phyloP scores from a whole-genome alignment of 2,329 filamentous ascomycete genomes.

The Aureobasidium sp. region DNA sequence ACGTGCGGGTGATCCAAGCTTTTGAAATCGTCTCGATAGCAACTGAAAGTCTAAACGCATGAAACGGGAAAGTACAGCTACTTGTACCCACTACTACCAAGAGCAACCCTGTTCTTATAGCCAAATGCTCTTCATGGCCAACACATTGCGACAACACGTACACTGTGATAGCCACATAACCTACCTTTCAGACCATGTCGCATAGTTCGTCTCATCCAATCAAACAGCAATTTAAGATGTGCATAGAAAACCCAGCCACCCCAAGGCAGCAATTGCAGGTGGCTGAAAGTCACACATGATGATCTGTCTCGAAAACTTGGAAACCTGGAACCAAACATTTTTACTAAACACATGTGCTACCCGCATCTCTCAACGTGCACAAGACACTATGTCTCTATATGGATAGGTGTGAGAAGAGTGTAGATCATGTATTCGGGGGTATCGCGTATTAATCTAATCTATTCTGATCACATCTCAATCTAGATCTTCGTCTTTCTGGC shows the following conservation, averaged over 20 bases:
- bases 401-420: background rate
- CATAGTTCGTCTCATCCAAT: background rate
- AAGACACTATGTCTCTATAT: background rate
- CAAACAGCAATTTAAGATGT: background rate
- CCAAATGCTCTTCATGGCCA: background rate
- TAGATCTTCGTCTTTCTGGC: background rate
- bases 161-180: background rate
- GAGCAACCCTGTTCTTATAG: background rate
- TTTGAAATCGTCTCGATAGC: background rate
- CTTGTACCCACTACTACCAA: background rate
- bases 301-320: background rate
- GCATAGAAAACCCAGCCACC: slow-evolving; percentile 7
- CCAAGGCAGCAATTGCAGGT: background rate
- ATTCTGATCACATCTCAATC: slow-evolving; percentile 1
- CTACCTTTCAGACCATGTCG: background rate
- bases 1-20: slow-evolving; percentile 2
- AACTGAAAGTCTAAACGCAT: background rate
- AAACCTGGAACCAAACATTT: background rate
- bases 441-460: slow-evolving; percentile 5
- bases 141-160: background rate
- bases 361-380: background rate
- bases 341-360: background rate
- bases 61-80: background rate
- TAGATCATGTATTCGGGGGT: background rate
- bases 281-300: slow-evolving; percentile 2